These are phyloP conservation scores for Amanita exitialis DNA, from an alignment of 768 basidiomycete species.

Conservation along the genomic window DNA sequence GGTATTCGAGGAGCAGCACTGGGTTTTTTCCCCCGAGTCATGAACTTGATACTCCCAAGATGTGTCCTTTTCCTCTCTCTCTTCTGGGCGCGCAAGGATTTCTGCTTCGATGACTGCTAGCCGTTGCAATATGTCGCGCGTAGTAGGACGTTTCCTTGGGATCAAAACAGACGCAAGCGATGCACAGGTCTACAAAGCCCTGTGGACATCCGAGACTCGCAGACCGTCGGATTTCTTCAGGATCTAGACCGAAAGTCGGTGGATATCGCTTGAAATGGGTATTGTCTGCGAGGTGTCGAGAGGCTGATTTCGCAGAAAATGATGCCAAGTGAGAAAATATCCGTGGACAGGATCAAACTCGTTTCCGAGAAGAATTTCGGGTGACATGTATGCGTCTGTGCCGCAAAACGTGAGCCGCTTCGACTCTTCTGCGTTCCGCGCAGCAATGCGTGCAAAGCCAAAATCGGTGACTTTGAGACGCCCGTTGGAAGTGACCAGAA, in stretches of 20 bases:
- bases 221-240: slow-evolving; percentile 55
- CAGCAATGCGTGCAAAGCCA: slow-evolving; percentile 92
- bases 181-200: slow-evolving; percentile 63
- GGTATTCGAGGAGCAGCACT: slow-evolving; percentile 65
- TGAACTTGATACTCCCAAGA: slow-evolving; percentile 79
- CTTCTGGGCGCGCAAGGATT: slow-evolving; percentile 56
- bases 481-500: slow-evolving; percentile 90
- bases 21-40: slow-evolving; percentile 58
- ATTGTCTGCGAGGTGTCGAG: slow-evolving; percentile 80
- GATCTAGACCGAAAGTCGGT: slow-evolving; percentile 72
- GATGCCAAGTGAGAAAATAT: slow-evolving; percentile 89
- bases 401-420: slow-evolving; percentile 81
- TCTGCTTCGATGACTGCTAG: slow-evolving; percentile 78
- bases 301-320: slow-evolving; percentile 89
- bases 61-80: slow-evolving; percentile 56
- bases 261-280: slow-evolving; percentile 65
- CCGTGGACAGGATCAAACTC: slow-evolving; percentile 92
- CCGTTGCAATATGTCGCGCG: slow-evolving; percentile 68
- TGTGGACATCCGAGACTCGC: slow-evolving; percentile 72
- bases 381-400: slow-evolving; percentile 95
- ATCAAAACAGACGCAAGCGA: slow-evolving; percentile 65
- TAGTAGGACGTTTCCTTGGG: slow-evolving; percentile 66
- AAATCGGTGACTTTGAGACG: slow-evolving; percentile 98
- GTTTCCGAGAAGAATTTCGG: slow-evolving; percentile 85
- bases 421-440: slow-evolving; percentile 82